phyloP scores from a whole-genome alignment of 179 eudicot species.

The Amaranthus tricolor region DNA sequence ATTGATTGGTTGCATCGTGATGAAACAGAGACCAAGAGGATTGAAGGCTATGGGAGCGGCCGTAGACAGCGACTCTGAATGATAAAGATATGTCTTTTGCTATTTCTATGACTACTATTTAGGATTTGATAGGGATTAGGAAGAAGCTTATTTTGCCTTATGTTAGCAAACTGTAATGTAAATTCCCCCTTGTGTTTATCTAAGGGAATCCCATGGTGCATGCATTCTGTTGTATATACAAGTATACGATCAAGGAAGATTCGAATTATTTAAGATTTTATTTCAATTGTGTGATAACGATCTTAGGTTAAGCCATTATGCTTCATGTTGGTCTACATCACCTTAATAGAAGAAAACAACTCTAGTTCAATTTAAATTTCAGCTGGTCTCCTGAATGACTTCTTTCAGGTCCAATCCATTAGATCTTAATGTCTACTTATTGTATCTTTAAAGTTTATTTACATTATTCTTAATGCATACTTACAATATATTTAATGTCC shows the following conservation, averaged over 20 bases:
- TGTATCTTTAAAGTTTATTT: too few species aligned
- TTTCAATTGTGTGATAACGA: neutral
- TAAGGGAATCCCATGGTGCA: neutral
- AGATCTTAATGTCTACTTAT: too few species aligned
- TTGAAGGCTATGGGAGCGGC: slow-evolving; percentile 80
- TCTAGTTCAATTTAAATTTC: too few species aligned
- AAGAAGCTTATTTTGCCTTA: neutral
- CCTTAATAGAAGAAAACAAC: too few species aligned
- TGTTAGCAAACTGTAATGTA: slow-evolving; percentile 11
- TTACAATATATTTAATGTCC: too few species aligned
- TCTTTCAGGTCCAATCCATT: too few species aligned
- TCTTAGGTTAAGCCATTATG: too few species aligned
- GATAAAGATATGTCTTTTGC: slow-evolving; percentile 20
- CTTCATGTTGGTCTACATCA: too few species aligned
- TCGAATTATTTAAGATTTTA: neutral
- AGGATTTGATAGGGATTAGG: neutral
- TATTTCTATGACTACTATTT: neutral
- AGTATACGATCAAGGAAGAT: neutral
- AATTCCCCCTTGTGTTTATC: neutral
- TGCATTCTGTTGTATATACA: slow-evolving; percentile 10
- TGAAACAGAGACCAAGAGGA: slow-evolving; percentile 82
- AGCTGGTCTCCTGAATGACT: too few species aligned
- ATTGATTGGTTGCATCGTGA: slow-evolving; percentile 11
- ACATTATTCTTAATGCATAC: too few species aligned
- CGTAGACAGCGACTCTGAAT: slow-evolving; percentile 76